Conservation (phyloP, 1,284 basidiomycete species). For the Moesziomyces antarcticus region DNA sequence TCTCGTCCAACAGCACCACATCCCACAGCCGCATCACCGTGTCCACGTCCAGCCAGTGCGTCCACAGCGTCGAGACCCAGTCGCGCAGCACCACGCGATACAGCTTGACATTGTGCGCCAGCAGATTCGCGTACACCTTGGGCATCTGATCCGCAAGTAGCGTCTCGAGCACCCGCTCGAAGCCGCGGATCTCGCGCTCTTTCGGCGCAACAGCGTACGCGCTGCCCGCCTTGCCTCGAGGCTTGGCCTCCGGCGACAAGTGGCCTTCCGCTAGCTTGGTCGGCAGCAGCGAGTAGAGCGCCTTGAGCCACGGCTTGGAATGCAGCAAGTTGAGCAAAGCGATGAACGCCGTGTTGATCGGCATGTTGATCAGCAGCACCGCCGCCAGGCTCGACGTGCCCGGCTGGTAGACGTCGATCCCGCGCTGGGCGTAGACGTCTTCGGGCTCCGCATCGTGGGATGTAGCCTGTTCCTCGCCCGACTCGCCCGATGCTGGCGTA, state of each 20-base stretch:
- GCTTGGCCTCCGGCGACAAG: neutral
- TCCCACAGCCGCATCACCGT: constrained; percentile 62
- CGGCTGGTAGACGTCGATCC: constrained; percentile 55
- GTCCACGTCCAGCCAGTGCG: constrained; percentile 56
- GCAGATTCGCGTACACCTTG: constrained; percentile 74
- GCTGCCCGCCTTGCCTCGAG: constrained; percentile 2
- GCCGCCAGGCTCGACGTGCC: constrained; percentile 75
- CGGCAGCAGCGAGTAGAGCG: constrained; percentile 54
- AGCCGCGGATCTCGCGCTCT: constrained; percentile 29
- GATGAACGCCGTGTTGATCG: constrained; percentile 79
- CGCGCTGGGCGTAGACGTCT: constrained; percentile 30
- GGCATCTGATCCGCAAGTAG: constrained; percentile 92
- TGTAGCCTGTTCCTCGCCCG: neutral
- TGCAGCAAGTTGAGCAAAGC: constrained; percentile 81
- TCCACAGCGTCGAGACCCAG: constrained; percentile 58
- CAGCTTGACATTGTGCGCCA: constrained; percentile 49
- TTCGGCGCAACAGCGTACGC: constrained; percentile 25
- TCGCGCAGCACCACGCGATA: constrained; percentile 40
- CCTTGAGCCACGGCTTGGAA: constrained; percentile 57
- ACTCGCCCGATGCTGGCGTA: neutral
- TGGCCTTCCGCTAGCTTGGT: constrained; percentile 1
- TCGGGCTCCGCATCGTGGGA: neutral
- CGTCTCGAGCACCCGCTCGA: constrained; percentile 85
- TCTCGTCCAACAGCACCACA: constrained; percentile 58
- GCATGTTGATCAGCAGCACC: constrained; percentile 89